Conservation (phyloP, 2,329 filamentous ascomycete species). For the Paecilomyces niveus region DNA sequence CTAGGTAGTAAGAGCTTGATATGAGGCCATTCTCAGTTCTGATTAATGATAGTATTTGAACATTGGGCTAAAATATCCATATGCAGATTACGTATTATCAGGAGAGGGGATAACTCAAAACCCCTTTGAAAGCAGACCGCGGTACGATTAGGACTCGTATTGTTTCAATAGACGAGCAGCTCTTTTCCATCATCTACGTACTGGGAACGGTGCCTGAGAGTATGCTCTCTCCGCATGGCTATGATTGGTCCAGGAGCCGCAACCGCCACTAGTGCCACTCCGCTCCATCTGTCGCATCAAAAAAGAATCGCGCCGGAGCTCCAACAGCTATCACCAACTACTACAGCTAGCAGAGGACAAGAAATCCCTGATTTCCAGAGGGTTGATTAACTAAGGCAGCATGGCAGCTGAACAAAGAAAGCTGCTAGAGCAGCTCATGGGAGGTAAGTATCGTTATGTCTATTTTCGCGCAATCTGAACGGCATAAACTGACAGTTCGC, state of each 20-base stretch:
- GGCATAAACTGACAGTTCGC: conserved; percentile 17
- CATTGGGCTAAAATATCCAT: no score
- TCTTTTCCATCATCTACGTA: neutral
- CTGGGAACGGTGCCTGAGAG: neutral
- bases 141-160: neutral
- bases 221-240: neutral
- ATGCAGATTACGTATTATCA: no score
- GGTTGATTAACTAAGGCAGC: conserved; percentile 9
- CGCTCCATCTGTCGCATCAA: conserved; percentile 2
- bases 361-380: neutral
- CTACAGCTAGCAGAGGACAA: neutral
- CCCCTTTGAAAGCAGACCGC: neutral
- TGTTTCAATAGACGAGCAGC: neutral
- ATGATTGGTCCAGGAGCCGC: conserved; percentile 4
- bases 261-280: conserved; percentile 21
- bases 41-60: no score
- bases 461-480: neutral
- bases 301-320: conserved; percentile 1
- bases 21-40: no score
- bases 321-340: neutral
- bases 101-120: neutral
- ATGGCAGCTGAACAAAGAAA: conserved; percentile 98
- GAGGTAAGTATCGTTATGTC: conserved; percentile 30
- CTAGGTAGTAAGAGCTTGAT: no score
- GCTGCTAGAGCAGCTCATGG: conserved; percentile 90